phyloP scores from a whole-genome alignment of 805 yeast genomes.

The Hanseniaspora hatyaiensis region DNA sequence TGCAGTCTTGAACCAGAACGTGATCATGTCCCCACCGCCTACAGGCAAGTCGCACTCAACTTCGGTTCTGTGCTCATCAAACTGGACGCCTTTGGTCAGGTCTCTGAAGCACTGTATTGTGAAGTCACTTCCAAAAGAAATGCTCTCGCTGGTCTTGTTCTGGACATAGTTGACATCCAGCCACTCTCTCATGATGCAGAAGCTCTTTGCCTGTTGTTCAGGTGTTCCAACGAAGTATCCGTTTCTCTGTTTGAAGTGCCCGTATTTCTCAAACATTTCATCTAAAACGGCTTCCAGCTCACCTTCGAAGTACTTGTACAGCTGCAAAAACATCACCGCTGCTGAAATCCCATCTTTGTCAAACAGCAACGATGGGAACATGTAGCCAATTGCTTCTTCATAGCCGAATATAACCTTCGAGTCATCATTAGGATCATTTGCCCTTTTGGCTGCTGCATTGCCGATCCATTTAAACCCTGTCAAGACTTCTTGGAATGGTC shows the following conservation, averaged over 20 bases:
- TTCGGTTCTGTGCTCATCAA: constrained; percentile 35
- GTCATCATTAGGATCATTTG: constrained; percentile 43
- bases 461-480: constrained; percentile 99
- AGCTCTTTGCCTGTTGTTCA: not conserved
- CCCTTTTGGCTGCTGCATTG: constrained; percentile 44
- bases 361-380: constrained; percentile 63
- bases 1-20: constrained; percentile 37
- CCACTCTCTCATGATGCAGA: constrained; percentile 5
- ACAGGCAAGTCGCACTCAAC: constrained; percentile 53
- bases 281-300: constrained; percentile 38
- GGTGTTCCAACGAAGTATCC: constrained; percentile 55
- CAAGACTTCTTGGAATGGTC: constrained; percentile 64
- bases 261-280: constrained; percentile 51
- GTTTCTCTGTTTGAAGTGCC: constrained; percentile 73
- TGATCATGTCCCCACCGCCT: constrained; percentile 80
- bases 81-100: constrained; percentile 70
- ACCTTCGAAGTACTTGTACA: constrained; percentile 42
- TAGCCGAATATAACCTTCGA: constrained; percentile 69
- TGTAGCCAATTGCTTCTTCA: constrained; percentile 93
- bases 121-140: constrained; percentile 26
- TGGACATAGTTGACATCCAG: not conserved
- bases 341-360: constrained; percentile 93
- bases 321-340: constrained; percentile 58
- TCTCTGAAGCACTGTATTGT: constrained; percentile 64
- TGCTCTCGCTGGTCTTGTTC: not conserved